phyloP scores from a whole-genome alignment of 345 rosid species.

The Gynandropsis gynandra region DNA sequence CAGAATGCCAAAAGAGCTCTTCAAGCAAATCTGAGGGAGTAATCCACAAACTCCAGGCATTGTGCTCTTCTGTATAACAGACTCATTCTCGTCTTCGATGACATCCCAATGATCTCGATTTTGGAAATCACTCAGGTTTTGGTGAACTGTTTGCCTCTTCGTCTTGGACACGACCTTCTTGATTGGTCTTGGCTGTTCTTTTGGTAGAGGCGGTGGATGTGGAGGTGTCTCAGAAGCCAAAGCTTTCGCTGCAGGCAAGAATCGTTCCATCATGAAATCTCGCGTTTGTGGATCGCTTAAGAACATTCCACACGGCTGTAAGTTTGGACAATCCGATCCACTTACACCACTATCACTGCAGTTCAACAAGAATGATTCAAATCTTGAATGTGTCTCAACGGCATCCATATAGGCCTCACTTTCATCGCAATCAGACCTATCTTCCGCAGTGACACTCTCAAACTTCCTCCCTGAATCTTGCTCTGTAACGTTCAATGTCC shows the following conservation, averaged over 20 bases:
- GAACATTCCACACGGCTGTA: constrained; percentile 39
- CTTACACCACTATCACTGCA: constrained; percentile 56
- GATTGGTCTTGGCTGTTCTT: constrained; percentile 20
- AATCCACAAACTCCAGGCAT: constrained; percentile 58
- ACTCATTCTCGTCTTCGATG: constrained; percentile 12
- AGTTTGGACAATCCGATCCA: constrained; percentile 43
- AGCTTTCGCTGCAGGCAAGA: constrained; percentile 92
- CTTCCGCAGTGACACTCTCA: constrained; percentile 15
- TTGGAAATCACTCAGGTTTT: constrained; percentile 27
- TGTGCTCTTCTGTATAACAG: constrained; percentile 6
- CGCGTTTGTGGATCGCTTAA: constrained; percentile 45
- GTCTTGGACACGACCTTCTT: constrained; percentile 11
- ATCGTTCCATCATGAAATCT: constrained; percentile 85
- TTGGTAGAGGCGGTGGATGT: constrained; percentile 36
- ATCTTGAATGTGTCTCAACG: constrained; percentile 44
- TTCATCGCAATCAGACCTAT: constrained; percentile 14
- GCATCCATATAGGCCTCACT: constrained; percentile 47
- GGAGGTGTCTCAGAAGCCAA: constrained; percentile 66
- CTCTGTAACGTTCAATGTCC: constrained; percentile 30
- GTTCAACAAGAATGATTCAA: constrained; percentile 48
- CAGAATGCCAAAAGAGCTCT: constrained; percentile 40
- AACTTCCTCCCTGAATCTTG: constrained; percentile 23
- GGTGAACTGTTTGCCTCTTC: constrained; percentile 21
- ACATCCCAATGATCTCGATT: constrained; percentile 24
- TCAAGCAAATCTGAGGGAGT: constrained; percentile 62